Evolutionary conservation across 768 basidiomycete species (phyloP), one percentile per base, ranked within the genome.

Genomic region (Paxillus ammoniavirescens): DNA sequence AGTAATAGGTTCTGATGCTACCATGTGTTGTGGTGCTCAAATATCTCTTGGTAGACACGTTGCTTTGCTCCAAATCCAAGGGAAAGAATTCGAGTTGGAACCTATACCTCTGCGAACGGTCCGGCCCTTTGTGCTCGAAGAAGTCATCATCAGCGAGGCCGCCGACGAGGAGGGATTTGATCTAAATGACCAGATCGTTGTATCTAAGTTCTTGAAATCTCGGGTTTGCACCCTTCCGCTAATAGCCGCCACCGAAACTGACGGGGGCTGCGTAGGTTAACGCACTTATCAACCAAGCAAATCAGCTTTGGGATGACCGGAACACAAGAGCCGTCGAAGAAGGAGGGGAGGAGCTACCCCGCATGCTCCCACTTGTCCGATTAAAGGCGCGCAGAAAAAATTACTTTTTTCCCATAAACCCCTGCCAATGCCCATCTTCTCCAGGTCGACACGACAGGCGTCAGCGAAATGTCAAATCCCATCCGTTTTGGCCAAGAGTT

Each of bases 401-500:
- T n/a, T 10, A n/a, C 6, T 7, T 31, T 23, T 48, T 17, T 41
- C 3, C 3, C 2, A 5, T 14, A 23, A 12, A 7, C 13, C 0
- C 37, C 28, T 14, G 30, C 36, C 37, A 8, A 58, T 36, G 10
- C 10, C 31, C 38, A 18, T n/a, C 23, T 28, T 49, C 49, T 26
- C 26, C 35, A 87, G 89, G 93, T 96, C 15, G 93, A 96, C 66
- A 95, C 93, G 0, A 91, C 95, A 0, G 91, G 89, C 41, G 89
- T 93, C 8, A 84, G 83, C 52, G 90, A 92, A 62, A 93, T 93
- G 73, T 93, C 90, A 50, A 99, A 99, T 68, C 95, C 96, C 21
- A 88, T 96, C 48, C 88, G 97, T 9, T 97, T 99, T 67, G 96
- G 97, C 1, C 94, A 96, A 67, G 91, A 96, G 67, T 98, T 98